Evolutionary conservation across 108 stramenopile genomes (phyloP).

Genomic region (Stephanodiscus triporus): DNA sequence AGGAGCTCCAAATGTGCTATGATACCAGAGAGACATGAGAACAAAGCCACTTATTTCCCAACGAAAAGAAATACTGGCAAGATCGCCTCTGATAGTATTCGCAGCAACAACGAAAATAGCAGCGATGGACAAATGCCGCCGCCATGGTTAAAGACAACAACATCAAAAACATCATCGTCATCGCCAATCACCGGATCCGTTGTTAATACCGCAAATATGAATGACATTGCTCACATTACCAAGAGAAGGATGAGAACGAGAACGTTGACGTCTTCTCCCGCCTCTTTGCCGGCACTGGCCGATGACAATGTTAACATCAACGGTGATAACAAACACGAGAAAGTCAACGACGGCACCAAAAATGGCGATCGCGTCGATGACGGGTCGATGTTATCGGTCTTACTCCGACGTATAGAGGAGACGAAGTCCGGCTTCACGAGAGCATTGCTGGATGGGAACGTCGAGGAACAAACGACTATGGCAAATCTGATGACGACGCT

Average conservation of each 20-base stretch:
- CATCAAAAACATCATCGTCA: not conserved
- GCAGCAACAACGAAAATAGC: not conserved
- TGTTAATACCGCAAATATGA: not conserved
- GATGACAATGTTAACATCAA: not conserved
- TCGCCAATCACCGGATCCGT: too few relatives aligned
- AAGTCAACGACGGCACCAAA: not conserved
- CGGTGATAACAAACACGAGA: not conserved
- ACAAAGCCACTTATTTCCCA: not conserved
- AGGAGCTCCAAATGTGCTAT: not conserved
- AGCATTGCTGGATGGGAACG: conserved; percentile 20
- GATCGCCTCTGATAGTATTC: not conserved
- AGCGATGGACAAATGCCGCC: not conserved
- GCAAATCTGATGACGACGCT: conserved; percentile 25
- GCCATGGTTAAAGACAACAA: not conserved
- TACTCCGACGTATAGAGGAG: conserved; percentile 20
- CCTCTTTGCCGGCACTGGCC: not conserved
- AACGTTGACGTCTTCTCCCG: not conserved
- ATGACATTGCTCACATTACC: not conserved
- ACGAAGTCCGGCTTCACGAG: conserved; percentile 24
- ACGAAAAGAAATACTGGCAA: too few relatives aligned
- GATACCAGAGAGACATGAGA: not conserved
- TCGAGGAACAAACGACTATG: conserved; percentile 21
- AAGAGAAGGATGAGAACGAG: not conserved
- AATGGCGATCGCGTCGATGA: conserved; percentile 1
- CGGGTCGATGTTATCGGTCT: conserved; percentile 7